These are phyloP conservation scores for Aspergillus spinulosporus DNA, from an alignment of 2,329 filamentous ascomycete species.

Conservation along the genomic window DNA sequence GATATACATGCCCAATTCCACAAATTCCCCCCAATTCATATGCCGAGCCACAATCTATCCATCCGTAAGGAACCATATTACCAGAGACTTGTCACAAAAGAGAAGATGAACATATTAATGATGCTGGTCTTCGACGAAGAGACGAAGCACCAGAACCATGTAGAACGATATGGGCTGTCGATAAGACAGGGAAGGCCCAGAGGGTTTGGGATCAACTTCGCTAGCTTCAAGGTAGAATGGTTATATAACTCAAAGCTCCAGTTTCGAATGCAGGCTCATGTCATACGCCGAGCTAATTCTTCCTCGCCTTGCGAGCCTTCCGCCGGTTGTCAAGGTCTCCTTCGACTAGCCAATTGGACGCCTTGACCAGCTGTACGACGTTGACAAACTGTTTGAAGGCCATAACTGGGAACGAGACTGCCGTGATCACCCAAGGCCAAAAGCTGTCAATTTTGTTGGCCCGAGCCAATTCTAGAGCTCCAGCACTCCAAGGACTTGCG, in stretches of 20 bases:
- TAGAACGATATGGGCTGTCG: conserved; percentile 21
- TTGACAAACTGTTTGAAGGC: conserved; percentile 90
- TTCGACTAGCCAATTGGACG: conserved; percentile 87
- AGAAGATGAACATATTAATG: conserved; percentile 15
- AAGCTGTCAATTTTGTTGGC: conserved; percentile 88
- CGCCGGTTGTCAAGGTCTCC: conserved; percentile 71
- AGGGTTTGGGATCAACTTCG: not conserved
- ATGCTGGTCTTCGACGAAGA: conserved; percentile 19
- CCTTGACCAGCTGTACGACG: conserved; percentile 88
- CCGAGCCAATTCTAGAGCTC: conserved; percentile 86
- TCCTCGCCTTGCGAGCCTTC: conserved; percentile 45
- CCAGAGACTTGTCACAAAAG: conserved; percentile 20
- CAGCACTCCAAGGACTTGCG: conserved; percentile 84
- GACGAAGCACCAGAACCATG: conserved; percentile 37
- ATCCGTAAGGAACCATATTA: conserved; percentile 9
- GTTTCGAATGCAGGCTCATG: conserved; percentile 11
- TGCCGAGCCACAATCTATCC: conserved; percentile 14
- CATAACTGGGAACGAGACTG: conserved; percentile 83
- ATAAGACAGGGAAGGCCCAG: not conserved
- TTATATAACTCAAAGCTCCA: not conserved
- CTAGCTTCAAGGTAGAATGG: not conserved
- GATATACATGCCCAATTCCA: conserved; percentile 18
- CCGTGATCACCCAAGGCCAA: conserved; percentile 75
- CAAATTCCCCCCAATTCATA: conserved; percentile 18
- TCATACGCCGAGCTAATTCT: conserved; percentile 22